Evolutionary conservation across 2,329 filamentous ascomycete genomes (phyloP), one percentile per base, ranked within the genome.

Genomic region (Neocucurbitaria cava): DNA sequence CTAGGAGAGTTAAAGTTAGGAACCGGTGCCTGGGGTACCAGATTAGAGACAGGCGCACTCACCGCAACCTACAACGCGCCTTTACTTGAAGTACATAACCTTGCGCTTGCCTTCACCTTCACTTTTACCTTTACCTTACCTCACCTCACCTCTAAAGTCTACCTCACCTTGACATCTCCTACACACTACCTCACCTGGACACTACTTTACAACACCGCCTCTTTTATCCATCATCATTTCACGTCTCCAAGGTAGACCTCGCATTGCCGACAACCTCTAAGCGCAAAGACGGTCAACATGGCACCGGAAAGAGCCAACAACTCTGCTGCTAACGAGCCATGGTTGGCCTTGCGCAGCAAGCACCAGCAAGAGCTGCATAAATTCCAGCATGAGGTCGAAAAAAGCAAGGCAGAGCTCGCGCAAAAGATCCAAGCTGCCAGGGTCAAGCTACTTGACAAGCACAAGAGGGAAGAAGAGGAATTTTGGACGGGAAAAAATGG

Each of bases 381-480:
- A 0, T 50, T 58, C n/a, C 47, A 53, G 5, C 17, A 11, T 15
- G 9, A 28, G 1, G 20, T 42, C 3, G 7, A 20, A 13, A 23
- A 26, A n/a, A 17, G 39, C 2, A 30, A 44, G 9, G 13, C 3
- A 5, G 31, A 44, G 1, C 51, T 65, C 15, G n/a, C 45, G 5
- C 5, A 17, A 3, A 17, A 46, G 0, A 35, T 56, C 4, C 48
- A 52, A 1, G 30, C 20, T 1, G 10, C 26, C 15, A 30, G 35
- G 20, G 17, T 21, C 0, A 17, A 21, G 0, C 20, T 66, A 6
- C 31, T 51, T 8, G 48, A 43, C 3, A 54, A 21, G 3, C 60
- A 65, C 15, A 10, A 20, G 5, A 21, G 30, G 8, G 60, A 62
- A 36, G 51, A 63, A 26, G 18, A 45, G 1, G 33, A 48, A 0